Evolutionary conservation across 257 asterid genomes (phyloP).

Genomic region (Primulina eburnea): DNA sequence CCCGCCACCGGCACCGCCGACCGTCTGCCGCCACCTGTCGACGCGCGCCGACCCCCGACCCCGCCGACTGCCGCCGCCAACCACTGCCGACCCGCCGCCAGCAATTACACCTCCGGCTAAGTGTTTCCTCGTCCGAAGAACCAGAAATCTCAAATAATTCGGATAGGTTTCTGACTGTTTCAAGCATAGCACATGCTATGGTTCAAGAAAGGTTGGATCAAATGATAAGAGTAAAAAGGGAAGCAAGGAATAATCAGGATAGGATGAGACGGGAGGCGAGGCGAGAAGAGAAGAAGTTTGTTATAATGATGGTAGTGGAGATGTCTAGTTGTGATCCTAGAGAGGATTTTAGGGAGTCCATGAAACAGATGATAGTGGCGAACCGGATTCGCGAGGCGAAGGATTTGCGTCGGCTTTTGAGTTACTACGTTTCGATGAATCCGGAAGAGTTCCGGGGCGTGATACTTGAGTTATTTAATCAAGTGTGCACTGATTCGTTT

Average conservation of each 20-base stretch:
- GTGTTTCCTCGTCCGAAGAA: conserved; percentile 58
- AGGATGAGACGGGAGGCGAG: conserved; percentile 24
- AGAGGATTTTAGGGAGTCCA: conserved; percentile 69
- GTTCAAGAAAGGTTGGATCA: conserved; percentile 68
- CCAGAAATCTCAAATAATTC: conserved; percentile 45
- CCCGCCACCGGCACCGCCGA: no score
- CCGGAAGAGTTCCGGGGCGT: conserved; percentile 51
- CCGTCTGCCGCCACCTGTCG: no score
- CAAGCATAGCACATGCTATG: conserved; percentile 75
- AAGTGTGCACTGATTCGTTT: conserved; percentile 57
- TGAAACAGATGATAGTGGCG: conserved; percentile 54
- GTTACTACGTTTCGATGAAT: conserved; percentile 62
- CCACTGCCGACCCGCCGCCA: no score
- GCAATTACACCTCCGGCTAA: no score
- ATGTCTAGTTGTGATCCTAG: conserved; percentile 64
- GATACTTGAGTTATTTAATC: conserved; percentile 70
- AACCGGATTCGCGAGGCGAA: conserved; percentile 45
- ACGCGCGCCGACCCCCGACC: no score
- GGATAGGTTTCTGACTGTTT: conserved; percentile 37
- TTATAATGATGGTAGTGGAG: conserved; percentile 75
- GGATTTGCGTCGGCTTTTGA: conserved; percentile 61
- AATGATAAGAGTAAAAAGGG: conserved; percentile 54
- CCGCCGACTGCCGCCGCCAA: no score
- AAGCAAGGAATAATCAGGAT: conserved; percentile 23
- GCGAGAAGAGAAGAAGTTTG: conserved; percentile 40